These are phyloP conservation scores for Ogataea zsoltii DNA, from an alignment of 805 yeast genomes.

Conservation along the genomic window DNA sequence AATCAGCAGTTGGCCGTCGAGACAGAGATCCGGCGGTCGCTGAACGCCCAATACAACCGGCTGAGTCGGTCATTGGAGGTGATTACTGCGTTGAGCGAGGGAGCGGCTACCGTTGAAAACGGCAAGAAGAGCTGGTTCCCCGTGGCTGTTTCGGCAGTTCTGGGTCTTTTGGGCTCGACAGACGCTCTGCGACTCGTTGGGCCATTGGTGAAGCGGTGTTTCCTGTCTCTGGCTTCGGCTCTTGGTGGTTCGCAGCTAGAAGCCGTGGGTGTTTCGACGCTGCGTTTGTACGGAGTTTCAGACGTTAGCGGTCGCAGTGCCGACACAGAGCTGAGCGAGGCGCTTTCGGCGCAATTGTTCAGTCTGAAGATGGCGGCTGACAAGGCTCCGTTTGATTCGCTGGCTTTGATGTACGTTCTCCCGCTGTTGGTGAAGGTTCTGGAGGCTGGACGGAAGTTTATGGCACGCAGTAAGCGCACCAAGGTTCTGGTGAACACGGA, in stretches of 20 bases:
- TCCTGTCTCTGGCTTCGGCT: constrained; percentile 54
- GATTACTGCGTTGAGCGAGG: constrained; percentile 52
- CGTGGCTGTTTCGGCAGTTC: constrained; percentile 51
- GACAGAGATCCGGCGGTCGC: constrained; percentile 48
- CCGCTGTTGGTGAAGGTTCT: constrained; percentile 74
- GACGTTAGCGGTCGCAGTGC: constrained; percentile 46
- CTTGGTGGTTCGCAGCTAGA: constrained; percentile 38
- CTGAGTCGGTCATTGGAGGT: constrained; percentile 54
- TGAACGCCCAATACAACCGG: constrained; percentile 39
- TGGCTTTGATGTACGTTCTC: constrained; percentile 68
- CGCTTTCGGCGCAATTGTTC: constrained; percentile 69
- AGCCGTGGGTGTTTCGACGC: constrained; percentile 67
- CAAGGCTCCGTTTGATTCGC: constrained; percentile 66
- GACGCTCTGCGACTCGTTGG: constrained; percentile 36
- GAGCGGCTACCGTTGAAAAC: constrained; percentile 55
- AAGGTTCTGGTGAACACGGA: constrained; percentile 54
- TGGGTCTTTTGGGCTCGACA: constrained; percentile 43
- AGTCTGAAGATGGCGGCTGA: constrained; percentile 73
- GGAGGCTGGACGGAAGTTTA: constrained; percentile 58
- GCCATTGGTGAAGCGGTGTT: constrained; percentile 46
- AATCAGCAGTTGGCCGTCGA: constrained; percentile 68
- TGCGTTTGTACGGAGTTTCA: constrained; percentile 54
- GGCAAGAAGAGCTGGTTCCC: constrained; percentile 75
- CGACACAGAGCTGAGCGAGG: constrained; percentile 53
- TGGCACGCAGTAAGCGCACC: constrained; percentile 53